Base-by-base conservation (phyloP, 345 rosid genomes). In the Punica granatum region DNA sequence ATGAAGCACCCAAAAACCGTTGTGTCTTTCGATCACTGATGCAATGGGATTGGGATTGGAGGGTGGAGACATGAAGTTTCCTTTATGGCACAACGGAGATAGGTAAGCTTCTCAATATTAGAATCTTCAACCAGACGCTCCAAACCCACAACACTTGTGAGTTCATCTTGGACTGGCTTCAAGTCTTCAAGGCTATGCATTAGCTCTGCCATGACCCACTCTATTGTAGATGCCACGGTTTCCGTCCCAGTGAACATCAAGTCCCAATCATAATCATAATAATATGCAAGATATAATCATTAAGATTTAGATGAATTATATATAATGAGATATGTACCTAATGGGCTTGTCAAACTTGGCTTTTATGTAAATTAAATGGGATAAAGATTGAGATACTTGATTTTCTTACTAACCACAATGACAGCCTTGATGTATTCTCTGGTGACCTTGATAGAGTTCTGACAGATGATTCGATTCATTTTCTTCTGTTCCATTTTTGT, bases 1-100 rank as follows among this genome's bases (percentile, higher is more conserved):
- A 83, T 67, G 25, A 32, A 39, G 63, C 68, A 80, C 7, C 78
- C 82, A 10, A 26, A 35, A 13, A 80, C 37, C 15, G 16, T 7
- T 48, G 77, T 78, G 7, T 78, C 87, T 30, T 73, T 73, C 23
- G 63, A 49, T 46, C 84, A 78, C 71, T 80, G 81, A 13, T 76
- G 87, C 0, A 76, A 72, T n/a, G 78, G 76, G 83, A 83, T 63
- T 26, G 87, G 87, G 33, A 82, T 84, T 10, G 86, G 82, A 9
- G 85, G 87, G 66, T 83, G 71, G 11, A 86, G 72, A 1, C 91
- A 78, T 1, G 78, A 69, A 35, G 88, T 77, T 75, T 89, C 96
- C 53, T 89, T 89, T 51, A 87, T 69, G 21, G 85, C 73, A 69
- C 90, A 87, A 70, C 76, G 84, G 66, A 87, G 61, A 72, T 80